Percentiles rank a stretch among this genome's conserved stretches.
These are phyloP conservation scores for Suillus subaureus DNA, from an alignment of 768 basidiomycete genomes.

Conservation along the genomic window DNA sequence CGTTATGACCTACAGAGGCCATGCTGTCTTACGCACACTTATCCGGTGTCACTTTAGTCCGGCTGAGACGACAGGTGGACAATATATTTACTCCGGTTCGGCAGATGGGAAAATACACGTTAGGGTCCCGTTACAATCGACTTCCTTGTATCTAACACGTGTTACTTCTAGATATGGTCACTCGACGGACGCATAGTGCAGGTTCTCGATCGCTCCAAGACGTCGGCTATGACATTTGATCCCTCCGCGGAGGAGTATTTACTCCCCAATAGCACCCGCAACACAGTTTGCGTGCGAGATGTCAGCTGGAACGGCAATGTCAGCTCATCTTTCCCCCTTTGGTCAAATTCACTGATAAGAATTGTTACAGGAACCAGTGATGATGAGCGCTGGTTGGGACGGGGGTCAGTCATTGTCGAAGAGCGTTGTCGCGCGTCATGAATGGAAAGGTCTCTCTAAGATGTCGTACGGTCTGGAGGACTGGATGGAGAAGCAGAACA, in stretches of 20 bases:
- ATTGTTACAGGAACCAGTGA: slow-evolving; percentile 67
- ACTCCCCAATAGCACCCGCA: slow-evolving; percentile 24
- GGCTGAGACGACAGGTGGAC: slow-evolving; percentile 84
- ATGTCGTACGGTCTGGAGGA: slow-evolving; percentile 69
- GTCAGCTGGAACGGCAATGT: slow-evolving; percentile 87
- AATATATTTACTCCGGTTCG: slow-evolving; percentile 94
- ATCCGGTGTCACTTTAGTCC: slow-evolving; percentile 98
- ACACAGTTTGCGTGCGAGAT: slow-evolving; percentile 76
- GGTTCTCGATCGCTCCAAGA: slow-evolving; percentile 78
- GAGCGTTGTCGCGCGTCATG: slow-evolving; percentile 87
- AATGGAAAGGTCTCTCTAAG: slow-evolving; percentile 93
- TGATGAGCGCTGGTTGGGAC: slow-evolving; percentile 94
- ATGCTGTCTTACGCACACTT: slow-evolving; percentile 85
- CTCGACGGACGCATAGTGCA: slow-evolving; percentile 87
- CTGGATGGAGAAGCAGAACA: slow-evolving; percentile 59
- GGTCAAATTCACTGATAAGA: slow-evolving; percentile 2
- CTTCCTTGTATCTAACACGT: slow-evolving; percentile 8
- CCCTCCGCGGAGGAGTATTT: slow-evolving; percentile 65
- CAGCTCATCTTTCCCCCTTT: too few relatives aligned
- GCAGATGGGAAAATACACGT: slow-evolving; percentile 86
- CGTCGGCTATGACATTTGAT: slow-evolving; percentile 69
- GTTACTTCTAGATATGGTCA: slow-evolving; percentile 77
- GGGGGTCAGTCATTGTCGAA: slow-evolving; percentile 37
- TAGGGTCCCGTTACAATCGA: slow-evolving; percentile 25
- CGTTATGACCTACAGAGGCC: slow-evolving; percentile 95